Conservation (phyloP, 805 yeast genomes). For the Monosporozyma siamensis region DNA sequence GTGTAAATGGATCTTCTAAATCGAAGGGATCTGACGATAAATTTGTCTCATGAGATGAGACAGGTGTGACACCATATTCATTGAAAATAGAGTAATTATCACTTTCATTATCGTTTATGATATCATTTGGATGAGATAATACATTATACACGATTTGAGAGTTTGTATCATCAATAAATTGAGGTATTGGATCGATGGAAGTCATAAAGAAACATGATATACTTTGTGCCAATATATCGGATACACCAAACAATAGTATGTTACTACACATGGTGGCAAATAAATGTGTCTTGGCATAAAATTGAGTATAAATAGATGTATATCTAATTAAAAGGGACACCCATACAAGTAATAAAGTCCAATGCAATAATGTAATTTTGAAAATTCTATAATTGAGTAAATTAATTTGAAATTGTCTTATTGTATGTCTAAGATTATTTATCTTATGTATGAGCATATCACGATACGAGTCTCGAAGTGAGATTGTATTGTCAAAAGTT, state of each 20-base stretch:
- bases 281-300: constrained; percentile 57
- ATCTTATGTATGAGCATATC: not conserved
- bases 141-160: constrained; percentile 7
- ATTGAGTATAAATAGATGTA: constrained; percentile 46
- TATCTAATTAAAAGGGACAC: constrained; percentile 42
- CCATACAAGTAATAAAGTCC: constrained; percentile 41
- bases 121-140: constrained; percentile 4
- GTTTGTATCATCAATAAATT: constrained; percentile 11
- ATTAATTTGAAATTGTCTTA: not conserved
- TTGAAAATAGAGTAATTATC: constrained; percentile 22
- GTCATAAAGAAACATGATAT: constrained; percentile 33
- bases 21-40: not conserved
- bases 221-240: constrained; percentile 84
- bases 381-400: constrained; percentile 18
- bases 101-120: constrained; percentile 14
- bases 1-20: not conserved
- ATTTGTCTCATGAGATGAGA: constrained; percentile 2
- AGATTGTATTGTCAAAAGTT: not conserved
- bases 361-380: constrained; percentile 49
- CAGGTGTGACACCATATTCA: constrained; percentile 20
- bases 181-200: constrained; percentile 17
- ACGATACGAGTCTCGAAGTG: not conserved
- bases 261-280: constrained; percentile 78
- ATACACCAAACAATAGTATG: constrained; percentile 74
- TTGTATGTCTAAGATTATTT: not conserved